Base-by-base conservation (phyloP, 495 filamentous ascomycete genomes). In the Corynascus novoguineensis region DNA sequence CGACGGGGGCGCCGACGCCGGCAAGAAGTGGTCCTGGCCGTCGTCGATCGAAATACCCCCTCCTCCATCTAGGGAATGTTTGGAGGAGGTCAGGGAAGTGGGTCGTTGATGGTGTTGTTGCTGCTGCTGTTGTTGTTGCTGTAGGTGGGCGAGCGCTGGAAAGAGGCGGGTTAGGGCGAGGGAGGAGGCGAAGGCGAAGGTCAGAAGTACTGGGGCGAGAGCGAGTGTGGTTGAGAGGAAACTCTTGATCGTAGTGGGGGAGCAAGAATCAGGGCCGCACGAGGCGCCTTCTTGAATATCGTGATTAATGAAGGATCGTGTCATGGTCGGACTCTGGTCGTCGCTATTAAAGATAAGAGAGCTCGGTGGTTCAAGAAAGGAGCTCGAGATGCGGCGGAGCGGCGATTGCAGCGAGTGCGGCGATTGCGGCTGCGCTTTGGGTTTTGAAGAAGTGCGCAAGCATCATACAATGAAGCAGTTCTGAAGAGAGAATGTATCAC, bases 131-230 rank as follows among this genome's bases (percentile, higher is more conserved):
- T 35, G 29, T 46, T 46, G 48, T 24, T 50, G 38, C 21, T 55
- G 53, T 1, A 57, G 78, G 38, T 73, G 63, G 28, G 84, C 81
- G 32, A 88, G 76, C 32, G 81, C 72, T 10, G 87, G 83, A 67
- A 86, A 87, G 21, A 89, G 66, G 57, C 81, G 83, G 35, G 81
- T 78, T 11, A 81, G 75, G 14, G 83, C 82, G 48, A 82, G 67
- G 28, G 80, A 63, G 52, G 71, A 68, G 62, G 86, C 77, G 55
- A 80, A 52, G 48, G 75, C 52, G 67, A 88, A 89, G 46, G 83
- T 87, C 45, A 79, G 60, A 49, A 86, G 63, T 71, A 89, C 73
- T 22, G 76, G 76, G n/a, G 71, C 49, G 35, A 77, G 60, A 8
- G 75, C 71, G 42, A 78, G 28, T 25, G 67, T 27, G 24, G 63